Evolutionary conservation across 805 yeast species (phyloP), one percentile per base, ranked within the genome.

Genomic region (Starmerella kuoi): DNA sequence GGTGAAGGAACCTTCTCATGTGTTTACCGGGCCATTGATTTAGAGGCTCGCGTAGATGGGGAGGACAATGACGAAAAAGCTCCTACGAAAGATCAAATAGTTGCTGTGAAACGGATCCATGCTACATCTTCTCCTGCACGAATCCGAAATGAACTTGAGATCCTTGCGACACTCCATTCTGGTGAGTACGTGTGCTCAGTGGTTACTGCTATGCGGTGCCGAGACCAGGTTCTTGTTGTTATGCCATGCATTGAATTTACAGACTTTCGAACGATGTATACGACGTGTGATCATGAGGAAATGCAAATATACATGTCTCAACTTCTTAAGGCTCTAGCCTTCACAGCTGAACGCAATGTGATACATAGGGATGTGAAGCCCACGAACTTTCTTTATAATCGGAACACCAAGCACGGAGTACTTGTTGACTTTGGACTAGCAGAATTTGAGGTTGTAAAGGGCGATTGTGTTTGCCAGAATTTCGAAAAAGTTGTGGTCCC

Each of bases 61-160:
- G 14, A 14, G 12, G 5, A 34, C 30, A 37, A 51, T 12, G 34
- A 38, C 34, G 24, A 12, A 22, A 25, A 34, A 14, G 35, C 27
- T 28, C 18, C 8, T 15, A 9, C 18, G 19, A 30, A 30, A 30
- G 18, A 11, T n/a, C 18, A n/a, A 9, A 35, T 47, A 15, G 97
- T 91, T 44, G 99, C 99, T 2, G 66, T 91, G 51, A 91, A 91
- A 59, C 75, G 91, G 55, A 85, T 91, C 36, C 87, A 88, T 60
- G 97, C 87, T 18, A 91, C 98, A 0, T 83, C 95, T 1, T 85
- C 96, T 6, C 96, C 97, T 0, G 78, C 76, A 48, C 72, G 99
- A 61, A 88, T 91, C 34, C 76, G 74, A 53, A 87, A 87, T 59
- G 99, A 91, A 60, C 70, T 91, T 49, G 79, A 79, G 49, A 64